Conservation (phyloP, 2,329 filamentous ascomycete species). For the Trichoderma sp. region DNA sequence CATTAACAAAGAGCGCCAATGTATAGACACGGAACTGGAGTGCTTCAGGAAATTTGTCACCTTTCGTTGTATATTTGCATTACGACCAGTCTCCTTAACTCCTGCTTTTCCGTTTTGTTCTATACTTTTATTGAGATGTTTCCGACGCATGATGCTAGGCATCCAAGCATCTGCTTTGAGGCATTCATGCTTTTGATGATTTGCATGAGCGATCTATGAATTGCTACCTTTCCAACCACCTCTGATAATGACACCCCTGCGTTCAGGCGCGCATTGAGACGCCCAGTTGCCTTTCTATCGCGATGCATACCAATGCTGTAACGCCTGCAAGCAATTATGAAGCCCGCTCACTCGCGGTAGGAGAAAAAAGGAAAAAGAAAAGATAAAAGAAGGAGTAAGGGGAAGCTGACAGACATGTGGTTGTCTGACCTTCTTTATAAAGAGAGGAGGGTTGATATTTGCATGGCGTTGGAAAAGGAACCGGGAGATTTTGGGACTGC, state of each 20-base stretch:
- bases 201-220: constrained; percentile 56
- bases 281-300: not conserved
- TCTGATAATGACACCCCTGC: constrained; percentile 29
- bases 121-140: constrained; percentile 6
- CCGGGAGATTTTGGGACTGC: constrained; percentile 31
- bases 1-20: constrained; percentile 48
- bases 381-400: not conserved
- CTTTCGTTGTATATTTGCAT: constrained; percentile 39
- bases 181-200: constrained; percentile 49
- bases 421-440: constrained; percentile 31
- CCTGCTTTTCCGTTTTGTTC: not conserved
- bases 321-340: constrained; percentile 23
- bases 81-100: constrained; percentile 30
- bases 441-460: constrained; percentile 35
- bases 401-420: constrained; percentile 22
- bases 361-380: constrained; percentile 7
- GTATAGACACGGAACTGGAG: constrained; percentile 36
- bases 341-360: constrained; percentile 22
- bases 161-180: constrained; percentile 38
- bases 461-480: constrained; percentile 41
- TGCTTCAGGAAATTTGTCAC: constrained; percentile 1
- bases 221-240: constrained; percentile 34
- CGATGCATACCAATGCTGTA: constrained; percentile 6
- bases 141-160: constrained; percentile 33
- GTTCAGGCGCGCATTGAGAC: constrained; percentile 22